Conservation (phyloP, 176 grass and related monocot genomes). For the Hordeum marinum region DNA sequence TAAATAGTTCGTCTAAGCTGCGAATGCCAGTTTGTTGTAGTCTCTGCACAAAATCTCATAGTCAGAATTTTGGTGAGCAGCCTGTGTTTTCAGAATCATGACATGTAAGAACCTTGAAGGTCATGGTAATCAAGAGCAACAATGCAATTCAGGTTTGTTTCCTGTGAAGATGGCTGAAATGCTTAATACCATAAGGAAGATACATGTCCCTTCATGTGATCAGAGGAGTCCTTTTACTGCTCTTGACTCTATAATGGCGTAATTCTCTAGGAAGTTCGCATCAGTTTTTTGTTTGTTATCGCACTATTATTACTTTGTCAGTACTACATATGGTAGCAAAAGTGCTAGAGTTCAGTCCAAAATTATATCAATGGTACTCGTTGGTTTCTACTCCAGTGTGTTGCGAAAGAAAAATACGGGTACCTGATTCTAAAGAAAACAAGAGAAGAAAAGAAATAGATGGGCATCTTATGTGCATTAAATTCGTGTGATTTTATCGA, state of each 20-base stretch:
- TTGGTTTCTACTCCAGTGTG: not conserved
- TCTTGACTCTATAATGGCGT: too few relatives aligned
- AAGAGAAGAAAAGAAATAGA: not conserved
- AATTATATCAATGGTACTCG: not conserved
- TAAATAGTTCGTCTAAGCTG: slow-evolving; percentile 29
- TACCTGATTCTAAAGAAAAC: slow-evolving; percentile 1
- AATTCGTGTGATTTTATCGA: slow-evolving; percentile 19
- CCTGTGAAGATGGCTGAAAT: not conserved
- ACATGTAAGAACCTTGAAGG: not conserved
- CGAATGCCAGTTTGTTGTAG: not conserved
- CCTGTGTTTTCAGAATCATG: not conserved
- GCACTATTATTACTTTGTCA: not conserved
- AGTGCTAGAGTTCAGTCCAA: not conserved
- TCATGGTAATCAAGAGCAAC: not conserved
- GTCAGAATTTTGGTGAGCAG: not conserved
- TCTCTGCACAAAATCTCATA: not conserved
- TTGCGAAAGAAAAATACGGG: not conserved
- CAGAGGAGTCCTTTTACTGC: too few relatives aligned
- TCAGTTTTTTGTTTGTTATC: too few relatives aligned
- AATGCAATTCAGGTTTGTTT: not conserved
- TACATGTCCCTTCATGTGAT: too few relatives aligned
- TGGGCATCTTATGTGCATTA: slow-evolving; percentile 21
- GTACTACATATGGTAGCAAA: not conserved
- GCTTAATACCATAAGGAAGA: not conserved
- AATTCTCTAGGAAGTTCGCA: not conserved